Base-by-base conservation (phyloP, 164 flowering plant genomes). In the Tinospora cordifolia region DNA sequence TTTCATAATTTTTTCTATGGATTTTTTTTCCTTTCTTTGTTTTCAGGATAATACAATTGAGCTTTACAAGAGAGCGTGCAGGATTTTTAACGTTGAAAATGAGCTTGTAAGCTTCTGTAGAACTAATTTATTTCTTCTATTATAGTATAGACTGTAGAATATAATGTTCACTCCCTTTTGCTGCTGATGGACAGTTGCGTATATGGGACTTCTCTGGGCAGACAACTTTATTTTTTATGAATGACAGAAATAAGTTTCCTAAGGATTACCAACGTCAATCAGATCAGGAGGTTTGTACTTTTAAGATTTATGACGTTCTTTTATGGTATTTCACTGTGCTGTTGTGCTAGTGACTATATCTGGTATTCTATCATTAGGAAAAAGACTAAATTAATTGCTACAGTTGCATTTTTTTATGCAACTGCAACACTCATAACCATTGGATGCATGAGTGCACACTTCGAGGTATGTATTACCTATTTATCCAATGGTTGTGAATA, bases 41-140 rank as follows among this genome's bases (percentile, higher is more conserved):
- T 67, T 73, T 68, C 72, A 93, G 99, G 99, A 94, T 63, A 94
- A 94, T 81, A 73, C 88, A 71, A 74, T 75, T 38, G 97, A 92
- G 74, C 84, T 84, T 72, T 90, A 84, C 85, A 90, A 79, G 83
- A 87, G 97, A 79, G 97, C 99, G 59, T 89, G 91, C 88, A 94
- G 84, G 79, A 87, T 94, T 72, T 94, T 94, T 76, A 87, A 77
- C 78, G 76, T 85, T 46, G 98, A 94, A 15, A 76, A 87, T 78
- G 97, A 81, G 68, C 76, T 70, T 77, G 94, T 86, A 72, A 80
- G 89, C 39, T 65, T 14, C 63, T 26, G 27, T 36, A 8, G 26
- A 14, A 68, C 66, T 40, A 38, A 40, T 36, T 44, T 66, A 21
- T 66, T 70, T 54, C 15, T 34, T 41, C 15, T 41, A 57, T 63